Percentiles rank a stretch among this genome's conserved stretches.
phyloP scores from a whole-genome alignment of 2,329 filamentous ascomycete species.

The Colletotrichum liaoningense region DNA sequence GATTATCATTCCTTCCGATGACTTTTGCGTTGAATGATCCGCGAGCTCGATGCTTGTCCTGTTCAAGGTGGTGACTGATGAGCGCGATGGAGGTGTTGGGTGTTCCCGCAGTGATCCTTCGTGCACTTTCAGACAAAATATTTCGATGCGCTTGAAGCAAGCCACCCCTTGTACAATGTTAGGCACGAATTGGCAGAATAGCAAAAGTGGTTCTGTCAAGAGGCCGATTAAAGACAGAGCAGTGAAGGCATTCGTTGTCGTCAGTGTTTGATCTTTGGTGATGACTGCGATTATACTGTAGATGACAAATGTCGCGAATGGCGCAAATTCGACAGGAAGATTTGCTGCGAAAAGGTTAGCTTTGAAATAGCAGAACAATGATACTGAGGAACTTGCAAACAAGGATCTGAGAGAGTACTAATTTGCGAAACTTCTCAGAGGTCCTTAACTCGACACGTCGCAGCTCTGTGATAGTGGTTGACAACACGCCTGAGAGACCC shows the following conservation, averaged over 20 bases:
- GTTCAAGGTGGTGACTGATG: background rate
- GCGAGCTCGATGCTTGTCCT: background rate
- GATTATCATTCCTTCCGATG: no score
- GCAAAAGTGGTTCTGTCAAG: slow-evolving; percentile 35
- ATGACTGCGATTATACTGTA: slow-evolving; percentile 24
- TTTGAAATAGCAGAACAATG: slow-evolving; percentile 7
- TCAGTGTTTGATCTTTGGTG: slow-evolving; percentile 22
- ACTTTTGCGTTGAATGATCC: background rate
- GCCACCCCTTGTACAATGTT: slow-evolving; percentile 7
- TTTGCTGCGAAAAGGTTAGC: slow-evolving; percentile 5
- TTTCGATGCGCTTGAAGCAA: slow-evolving; percentile 8
- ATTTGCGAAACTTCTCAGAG: slow-evolving; percentile 38
- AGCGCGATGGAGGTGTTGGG: background rate
- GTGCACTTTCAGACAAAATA: background rate
- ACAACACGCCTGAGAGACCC: slow-evolving; percentile 54
- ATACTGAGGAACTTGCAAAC: slow-evolving; percentile 25
- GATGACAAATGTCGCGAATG: slow-evolving; percentile 36
- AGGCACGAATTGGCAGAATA: slow-evolving; percentile 5
- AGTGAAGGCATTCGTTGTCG: slow-evolving; percentile 35
- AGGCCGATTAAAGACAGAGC: slow-evolving; percentile 38
- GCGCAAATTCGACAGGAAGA: slow-evolving; percentile 1
- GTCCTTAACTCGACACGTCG: slow-evolving; percentile 37
- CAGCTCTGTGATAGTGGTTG: slow-evolving; percentile 33
- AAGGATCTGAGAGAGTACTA: slow-evolving; percentile 32
- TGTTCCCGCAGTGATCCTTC: background rate